A percentile compares a stretch with the other conserved stretches of the same genome.
phyloP scores from a whole-genome alignment of 2,329 filamentous ascomycete species.

The Trichoderma koningiopsis region DNA sequence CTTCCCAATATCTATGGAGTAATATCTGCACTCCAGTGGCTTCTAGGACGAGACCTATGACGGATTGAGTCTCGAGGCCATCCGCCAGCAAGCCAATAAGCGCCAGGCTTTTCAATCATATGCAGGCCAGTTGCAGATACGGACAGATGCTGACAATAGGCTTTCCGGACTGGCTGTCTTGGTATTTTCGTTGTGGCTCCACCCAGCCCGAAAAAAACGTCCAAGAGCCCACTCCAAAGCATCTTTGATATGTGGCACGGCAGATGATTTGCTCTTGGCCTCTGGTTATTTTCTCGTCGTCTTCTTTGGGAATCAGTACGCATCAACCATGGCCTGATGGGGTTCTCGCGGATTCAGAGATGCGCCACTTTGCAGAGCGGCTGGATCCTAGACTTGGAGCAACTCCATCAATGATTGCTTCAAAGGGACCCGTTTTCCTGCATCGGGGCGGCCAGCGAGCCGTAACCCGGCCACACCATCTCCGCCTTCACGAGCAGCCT shows the following conservation, averaged over 20 bases:
- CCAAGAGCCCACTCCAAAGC: background rate
- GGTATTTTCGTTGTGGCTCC: conserved; percentile 2
- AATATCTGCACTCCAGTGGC: background rate
- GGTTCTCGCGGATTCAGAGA: background rate
- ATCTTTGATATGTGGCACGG: background rate
- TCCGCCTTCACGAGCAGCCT: background rate
- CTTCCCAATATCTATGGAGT: background rate
- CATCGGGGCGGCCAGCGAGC: conserved; percentile 3
- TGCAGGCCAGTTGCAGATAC: background rate
- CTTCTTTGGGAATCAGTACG: background rate
- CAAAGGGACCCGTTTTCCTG: background rate
- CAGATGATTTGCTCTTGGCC: background rate
- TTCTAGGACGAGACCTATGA: background rate
- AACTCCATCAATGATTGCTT: background rate
- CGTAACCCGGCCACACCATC: background rate
- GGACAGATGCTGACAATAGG: conserved; percentile 3
- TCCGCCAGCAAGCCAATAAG: background rate
- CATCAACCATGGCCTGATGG: background rate
- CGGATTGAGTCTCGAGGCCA: background rate
- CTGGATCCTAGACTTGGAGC: background rate
- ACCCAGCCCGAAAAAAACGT: background rate
- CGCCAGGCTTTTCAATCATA: conserved; percentile 1
- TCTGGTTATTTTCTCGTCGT: background rate
- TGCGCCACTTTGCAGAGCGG: conserved; percentile 9
- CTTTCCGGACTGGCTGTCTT: background rate